Conservation (phyloP, 108 stramenopile genomes). For the Nitzschia sp. region DNA sequence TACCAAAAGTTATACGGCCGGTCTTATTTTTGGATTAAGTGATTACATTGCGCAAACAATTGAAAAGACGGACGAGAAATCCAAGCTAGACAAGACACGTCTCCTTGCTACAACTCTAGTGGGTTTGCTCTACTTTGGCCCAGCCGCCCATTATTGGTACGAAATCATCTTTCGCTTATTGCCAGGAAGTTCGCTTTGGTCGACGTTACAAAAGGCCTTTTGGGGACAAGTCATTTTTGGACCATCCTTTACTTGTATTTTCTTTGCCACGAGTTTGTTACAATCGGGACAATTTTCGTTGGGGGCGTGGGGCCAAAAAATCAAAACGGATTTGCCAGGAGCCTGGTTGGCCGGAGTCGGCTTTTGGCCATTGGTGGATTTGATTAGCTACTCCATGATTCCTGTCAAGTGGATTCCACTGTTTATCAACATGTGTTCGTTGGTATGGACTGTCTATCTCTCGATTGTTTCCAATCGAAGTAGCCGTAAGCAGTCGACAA, state of each 20-base stretch:
- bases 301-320: constrained; percentile 62
- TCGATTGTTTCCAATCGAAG: constrained; percentile 69
- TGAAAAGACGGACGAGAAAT: constrained; percentile 35
- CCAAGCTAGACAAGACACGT: constrained; percentile 38
- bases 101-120: constrained; percentile 54
- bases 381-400: constrained; percentile 72
- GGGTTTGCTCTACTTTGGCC: constrained; percentile 84
- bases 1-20: constrained; percentile 81
- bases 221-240: constrained; percentile 88
- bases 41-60: constrained; percentile 78
- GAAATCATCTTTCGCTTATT: constrained; percentile 64
- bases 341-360: constrained; percentile 78
- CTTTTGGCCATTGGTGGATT: constrained; percentile 91
- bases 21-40: constrained; percentile 69
- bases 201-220: constrained; percentile 79
- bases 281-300: constrained; percentile 64
- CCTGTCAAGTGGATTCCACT: constrained; percentile 78
- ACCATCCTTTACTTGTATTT: constrained; percentile 84
- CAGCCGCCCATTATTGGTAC: constrained; percentile 88
- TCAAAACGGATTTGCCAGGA: constrained; percentile 70
- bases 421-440: constrained; percentile 75
- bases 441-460: constrained; percentile 90
- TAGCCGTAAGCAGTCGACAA: constrained; percentile 2
- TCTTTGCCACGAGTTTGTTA: constrained; percentile 72
- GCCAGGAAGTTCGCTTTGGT: constrained; percentile 58